Base-by-base conservation (phyloP, 2,329 filamentous ascomycete genomes). In the Colletotrichum phormii region DNA sequence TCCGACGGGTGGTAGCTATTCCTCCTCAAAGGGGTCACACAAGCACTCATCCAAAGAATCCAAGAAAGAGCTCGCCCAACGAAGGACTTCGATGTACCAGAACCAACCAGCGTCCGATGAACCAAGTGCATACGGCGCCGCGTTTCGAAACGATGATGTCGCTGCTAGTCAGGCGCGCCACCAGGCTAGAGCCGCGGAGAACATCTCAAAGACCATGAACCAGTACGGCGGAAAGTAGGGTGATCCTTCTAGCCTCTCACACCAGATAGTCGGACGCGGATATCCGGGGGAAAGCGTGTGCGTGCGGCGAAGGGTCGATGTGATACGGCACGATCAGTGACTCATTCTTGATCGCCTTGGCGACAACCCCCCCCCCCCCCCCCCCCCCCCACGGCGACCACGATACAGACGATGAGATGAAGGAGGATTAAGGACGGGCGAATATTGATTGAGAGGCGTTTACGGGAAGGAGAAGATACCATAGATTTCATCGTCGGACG, bases 41-140 rank as follows among this genome's bases (percentile, higher is more conserved):
- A 12, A 12, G 49, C 7, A 68, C 35, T 49, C 66, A 3, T 13
- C 59, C 1, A 15, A 31, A 1, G 66, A 49, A 12, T 64, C 59
- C 0, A 29, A 57, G 24, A 29, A 18, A 35, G 15, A 18, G 0
- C 35, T 64, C 0, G n/a, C 59, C 0, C 7, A 49, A 7, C 51
- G 26, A 1, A 51, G 66, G 2, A 13, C n/a, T 1, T 24, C 66
- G 1, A 55, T 35, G 12, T 57, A 57, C 11, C 26, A 26, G 0
- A n/a, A 8, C 35, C 59, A 64, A 3, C 29, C 29, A 1, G 12
- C 35, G 0, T 9, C 66, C 1, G 33, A 24, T 7, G 66, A 68
- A 13, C 33, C 59, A 9, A 64, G 29, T n/a, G 29, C 61, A 3
- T 64, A 68, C 15, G 49, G 51, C 4, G 66, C 61, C 9, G 18